Evolutionary conservation across 148 eudicot genomes (phyloP), one percentile per base, ranked within the genome.

Genomic region (Persicaria maculosa): DNA sequence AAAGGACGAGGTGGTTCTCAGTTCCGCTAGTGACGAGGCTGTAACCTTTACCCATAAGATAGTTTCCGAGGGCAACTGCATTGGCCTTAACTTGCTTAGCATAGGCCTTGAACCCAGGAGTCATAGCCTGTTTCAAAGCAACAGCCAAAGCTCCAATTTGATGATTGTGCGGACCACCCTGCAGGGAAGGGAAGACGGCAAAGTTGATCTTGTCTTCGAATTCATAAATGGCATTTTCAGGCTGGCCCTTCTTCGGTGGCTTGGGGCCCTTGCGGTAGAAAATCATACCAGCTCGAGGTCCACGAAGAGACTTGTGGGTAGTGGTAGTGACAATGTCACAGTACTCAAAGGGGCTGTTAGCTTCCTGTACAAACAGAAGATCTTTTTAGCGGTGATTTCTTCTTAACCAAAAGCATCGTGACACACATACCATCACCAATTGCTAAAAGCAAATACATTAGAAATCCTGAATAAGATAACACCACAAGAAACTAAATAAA

Each of bases 81-180:
- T 91, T 94, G 68, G 97, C 96, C 90, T 81, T 91, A 43, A 94
- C 89, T 85, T 94, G 98, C 91, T 90, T 88, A 77, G 96, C 96
- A 83, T 94, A 94, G 43, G 88, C 96, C 93, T 94, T 94, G 82
- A 94, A 94, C 58, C 90, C 98, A 76, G 98, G 97, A 68, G 89
- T 22, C 84, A 74, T 79, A 14, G 91, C 97, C 85, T 94, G 98
- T 77, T 94, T 94, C 72, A 94, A 75, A 77, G 98, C 97, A 74
- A 94, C 98, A 70, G 98, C 97, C 83, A 94, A 81, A 72, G 98
- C 97, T 77, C 96, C 98, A 40, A 91, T 94, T 76, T 94, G 98
- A 83, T 94, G 98, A 72, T 94, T 94, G 87, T 94, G 98, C 9
- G 98, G 98, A 75, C 98, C 98, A 68, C 97, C 98, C 86, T 94